These are phyloP conservation scores for Coriaria nepalensis DNA, from an alignment of 306 rosid genomes.

Conservation along the genomic window DNA sequence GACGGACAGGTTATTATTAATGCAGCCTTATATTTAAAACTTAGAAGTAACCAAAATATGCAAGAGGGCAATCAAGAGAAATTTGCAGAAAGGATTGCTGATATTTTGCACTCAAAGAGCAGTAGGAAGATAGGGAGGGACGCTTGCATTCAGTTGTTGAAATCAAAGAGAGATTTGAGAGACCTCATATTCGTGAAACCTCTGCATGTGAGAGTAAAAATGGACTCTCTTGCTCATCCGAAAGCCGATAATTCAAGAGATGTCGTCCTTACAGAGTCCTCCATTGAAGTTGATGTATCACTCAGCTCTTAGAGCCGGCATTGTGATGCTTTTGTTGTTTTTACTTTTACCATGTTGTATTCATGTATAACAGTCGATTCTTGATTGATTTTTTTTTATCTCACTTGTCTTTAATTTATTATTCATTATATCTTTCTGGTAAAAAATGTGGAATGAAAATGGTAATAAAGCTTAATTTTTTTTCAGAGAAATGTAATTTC, in stretches of 20 bases:
- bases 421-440: too few species aligned
- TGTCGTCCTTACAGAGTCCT: constrained; percentile 44
- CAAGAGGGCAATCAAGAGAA: constrained; percentile 30
- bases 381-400: too few species aligned
- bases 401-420: too few species aligned
- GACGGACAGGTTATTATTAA: constrained; percentile 49
- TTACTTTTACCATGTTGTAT: too few species aligned
- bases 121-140: constrained; percentile 38
- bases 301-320: constrained; percentile 17
- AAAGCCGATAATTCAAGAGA: constrained; percentile 61
- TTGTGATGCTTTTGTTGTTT: too few species aligned
- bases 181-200: constrained; percentile 56
- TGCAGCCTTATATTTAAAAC: constrained; percentile 50
- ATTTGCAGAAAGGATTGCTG: constrained; percentile 47
- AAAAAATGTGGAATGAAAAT: too few species aligned
- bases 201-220: constrained; percentile 53
- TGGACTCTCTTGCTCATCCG: constrained; percentile 44
- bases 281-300: constrained; percentile 41
- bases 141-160: constrained; percentile 30
- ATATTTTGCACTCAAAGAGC: constrained; percentile 33
- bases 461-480: too few species aligned
- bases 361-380: too few species aligned
- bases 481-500: too few species aligned
- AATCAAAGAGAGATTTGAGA: constrained; percentile 50
- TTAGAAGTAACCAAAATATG: constrained; percentile 18